Evolutionary conservation across 75 land plant species (phyloP).

Genomic region (Picea glauca): DNA sequence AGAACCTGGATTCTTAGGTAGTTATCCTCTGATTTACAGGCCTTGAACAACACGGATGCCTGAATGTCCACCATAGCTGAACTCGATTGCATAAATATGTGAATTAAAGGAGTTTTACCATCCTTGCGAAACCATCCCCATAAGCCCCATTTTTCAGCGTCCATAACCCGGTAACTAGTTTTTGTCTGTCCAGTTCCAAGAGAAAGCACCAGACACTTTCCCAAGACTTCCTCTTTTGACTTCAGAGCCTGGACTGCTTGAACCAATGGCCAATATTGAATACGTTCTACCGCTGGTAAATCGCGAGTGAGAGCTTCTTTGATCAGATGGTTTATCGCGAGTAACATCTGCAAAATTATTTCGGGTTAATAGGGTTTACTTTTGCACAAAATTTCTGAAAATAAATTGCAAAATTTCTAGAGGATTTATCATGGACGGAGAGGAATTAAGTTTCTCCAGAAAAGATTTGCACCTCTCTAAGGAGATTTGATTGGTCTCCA

Average conservation of each 20-base stretch:
- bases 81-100: slow-evolving; percentile 37
- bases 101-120: slow-evolving; percentile 43
- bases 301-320: background rate
- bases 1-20: slow-evolving; percentile 54
- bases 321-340: slow-evolving; percentile 12
- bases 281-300: too few relatives aligned
- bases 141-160: slow-evolving; percentile 60
- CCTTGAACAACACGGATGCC: slow-evolving; percentile 32
- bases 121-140: slow-evolving; percentile 43
- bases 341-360: background rate
- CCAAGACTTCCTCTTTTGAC: slow-evolving; percentile 16
- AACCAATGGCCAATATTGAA: too few relatives aligned
- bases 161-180: slow-evolving; percentile 37
- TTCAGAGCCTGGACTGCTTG: background rate
- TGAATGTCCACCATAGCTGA: slow-evolving; percentile 61
- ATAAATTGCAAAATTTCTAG: too few relatives aligned
- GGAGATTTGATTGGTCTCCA: too few relatives aligned
- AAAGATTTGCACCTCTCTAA: too few relatives aligned
- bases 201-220: slow-evolving; percentile 49
- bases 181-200: slow-evolving; percentile 59
- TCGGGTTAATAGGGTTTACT: too few relatives aligned
- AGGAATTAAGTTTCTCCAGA: too few relatives aligned
- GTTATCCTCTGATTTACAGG: slow-evolving; percentile 21
- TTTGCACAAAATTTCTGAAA: too few relatives aligned
- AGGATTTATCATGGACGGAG: too few relatives aligned